phyloP scores from a whole-genome alignment of 2,329 filamentous ascomycete species.

The Arthroderma sp. region DNA sequence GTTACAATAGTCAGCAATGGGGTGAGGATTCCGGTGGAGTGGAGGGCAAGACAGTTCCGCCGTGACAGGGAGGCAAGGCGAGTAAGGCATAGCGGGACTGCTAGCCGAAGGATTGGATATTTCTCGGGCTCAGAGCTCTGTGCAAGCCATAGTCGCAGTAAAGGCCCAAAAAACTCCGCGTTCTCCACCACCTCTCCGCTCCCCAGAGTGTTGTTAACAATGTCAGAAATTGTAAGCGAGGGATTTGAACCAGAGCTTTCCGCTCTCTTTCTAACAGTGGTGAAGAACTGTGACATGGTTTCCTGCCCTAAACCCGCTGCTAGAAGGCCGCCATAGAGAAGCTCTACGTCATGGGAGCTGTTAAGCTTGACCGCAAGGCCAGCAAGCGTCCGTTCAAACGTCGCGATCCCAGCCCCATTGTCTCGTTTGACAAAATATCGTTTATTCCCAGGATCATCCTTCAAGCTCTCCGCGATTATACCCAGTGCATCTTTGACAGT shows the following conservation, averaged over 20 bases:
- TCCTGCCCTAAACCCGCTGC: slow-evolving; percentile 72
- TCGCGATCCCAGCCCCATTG: slow-evolving; percentile 65
- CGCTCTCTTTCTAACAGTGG: slow-evolving; percentile 25
- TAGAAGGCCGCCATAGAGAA: slow-evolving; percentile 71
- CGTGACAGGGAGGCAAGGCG: slow-evolving; percentile 50
- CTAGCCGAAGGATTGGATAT: slow-evolving; percentile 33
- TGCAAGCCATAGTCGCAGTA: slow-evolving; percentile 42
- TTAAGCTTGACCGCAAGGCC: slow-evolving; percentile 51
- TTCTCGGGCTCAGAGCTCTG: slow-evolving; percentile 44
- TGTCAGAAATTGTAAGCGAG: slow-evolving; percentile 12
- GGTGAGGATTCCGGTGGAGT: slow-evolving; percentile 58
- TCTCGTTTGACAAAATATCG: slow-evolving; percentile 72
- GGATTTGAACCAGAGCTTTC: slow-evolving; percentile 10
- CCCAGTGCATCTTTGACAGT: slow-evolving; percentile 46
- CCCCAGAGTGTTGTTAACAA: slow-evolving; percentile 29
- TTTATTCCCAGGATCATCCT: slow-evolving; percentile 71
- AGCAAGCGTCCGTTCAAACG: slow-evolving; percentile 58
- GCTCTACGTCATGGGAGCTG: slow-evolving; percentile 38
- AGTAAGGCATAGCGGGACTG: slow-evolving; percentile 53
- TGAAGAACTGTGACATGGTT: slow-evolving; percentile 57
- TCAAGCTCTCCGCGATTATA: slow-evolving; percentile 62
- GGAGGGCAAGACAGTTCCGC: slow-evolving; percentile 58
- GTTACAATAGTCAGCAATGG: slow-evolving; percentile 55
- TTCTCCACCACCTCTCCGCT: slow-evolving; percentile 34
- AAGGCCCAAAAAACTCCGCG: slow-evolving; percentile 28